Evolutionary conservation across 495 filamentous ascomycete genomes (phyloP).

Genomic region (Xylaria scruposa): DNA sequence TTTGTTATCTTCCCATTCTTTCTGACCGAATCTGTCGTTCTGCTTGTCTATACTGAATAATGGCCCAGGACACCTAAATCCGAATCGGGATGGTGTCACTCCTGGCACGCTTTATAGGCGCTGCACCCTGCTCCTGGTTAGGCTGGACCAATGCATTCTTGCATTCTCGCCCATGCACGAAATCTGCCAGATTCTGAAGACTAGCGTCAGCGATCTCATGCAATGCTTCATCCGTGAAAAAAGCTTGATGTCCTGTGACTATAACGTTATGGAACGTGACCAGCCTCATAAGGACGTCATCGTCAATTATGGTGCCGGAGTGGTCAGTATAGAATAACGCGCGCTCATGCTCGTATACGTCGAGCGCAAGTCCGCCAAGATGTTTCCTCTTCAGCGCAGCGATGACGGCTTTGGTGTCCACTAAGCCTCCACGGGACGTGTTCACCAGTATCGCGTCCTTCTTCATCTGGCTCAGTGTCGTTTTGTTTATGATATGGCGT

Average conservation of each 20-base stretch:
- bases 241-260: constrained; percentile 72
- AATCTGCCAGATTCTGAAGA: constrained; percentile 58
- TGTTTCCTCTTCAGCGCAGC: constrained; percentile 63
- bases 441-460: constrained; percentile 68
- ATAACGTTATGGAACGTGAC: constrained; percentile 75
- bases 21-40: not conserved
- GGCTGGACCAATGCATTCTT: constrained; percentile 46
- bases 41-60: not conserved
- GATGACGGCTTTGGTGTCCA: constrained; percentile 65
- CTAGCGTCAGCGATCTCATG: constrained; percentile 69
- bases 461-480: constrained; percentile 62
- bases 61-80: constrained; percentile 30
- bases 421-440: constrained; percentile 69
- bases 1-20: not conserved
- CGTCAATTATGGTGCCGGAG: constrained; percentile 70
- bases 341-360: constrained; percentile 64
- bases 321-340: constrained; percentile 70
- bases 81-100: constrained; percentile 35
- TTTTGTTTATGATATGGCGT: constrained; percentile 64
- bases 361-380: constrained; percentile 61
- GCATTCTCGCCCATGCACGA: constrained; percentile 40
- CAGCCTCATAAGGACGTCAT: constrained; percentile 71
- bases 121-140: constrained; percentile 22
- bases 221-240: constrained; percentile 72
- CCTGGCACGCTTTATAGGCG: constrained; percentile 13